These are phyloP conservation scores for Primulina tabacum DNA, from an alignment of 257 asterid species.

Conservation along the genomic window DNA sequence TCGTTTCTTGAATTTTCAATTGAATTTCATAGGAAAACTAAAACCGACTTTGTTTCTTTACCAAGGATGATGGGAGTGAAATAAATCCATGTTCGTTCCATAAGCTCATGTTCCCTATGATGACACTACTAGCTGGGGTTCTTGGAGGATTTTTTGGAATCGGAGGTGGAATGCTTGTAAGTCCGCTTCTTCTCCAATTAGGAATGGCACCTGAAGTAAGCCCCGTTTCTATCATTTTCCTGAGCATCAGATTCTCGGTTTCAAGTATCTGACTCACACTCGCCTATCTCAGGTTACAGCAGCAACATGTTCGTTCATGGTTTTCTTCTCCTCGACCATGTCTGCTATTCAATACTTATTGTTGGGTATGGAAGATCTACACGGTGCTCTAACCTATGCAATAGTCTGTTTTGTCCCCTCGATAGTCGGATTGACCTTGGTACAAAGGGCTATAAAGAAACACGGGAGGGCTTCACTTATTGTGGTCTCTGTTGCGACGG, in stretches of 20 bases:
- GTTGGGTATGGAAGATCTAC: conserved; percentile 64
- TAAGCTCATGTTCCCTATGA: conserved; percentile 55
- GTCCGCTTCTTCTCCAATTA: conserved; percentile 78
- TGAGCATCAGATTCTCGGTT: too few species aligned
- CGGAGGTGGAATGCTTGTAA: conserved; percentile 94
- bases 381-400: conserved; percentile 49
- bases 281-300: conserved; percentile 60
- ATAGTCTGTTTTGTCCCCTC: conserved; percentile 61
- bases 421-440: conserved; percentile 49
- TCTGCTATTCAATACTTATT: conserved; percentile 71
- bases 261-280: not conserved
- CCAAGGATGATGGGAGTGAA: conserved; percentile 41
- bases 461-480: conserved; percentile 81
- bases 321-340: conserved; percentile 87
- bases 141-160: conserved; percentile 87
- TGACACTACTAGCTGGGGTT: conserved; percentile 79
- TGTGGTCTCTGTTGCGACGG: conserved; percentile 76
- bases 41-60: conserved; percentile 4
- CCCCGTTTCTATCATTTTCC: not conserved
- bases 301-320: conserved; percentile 89
- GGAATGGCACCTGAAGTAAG: conserved; percentile 81
- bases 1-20: not conserved
- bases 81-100: conserved; percentile 10
- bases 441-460: conserved; percentile 55
- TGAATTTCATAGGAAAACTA: not conserved